Percentiles rank a stretch among this genome's conserved stretches.
Conservation (phyloP, 1,139 yeast genomes). For the Candida neerlandica region DNA sequence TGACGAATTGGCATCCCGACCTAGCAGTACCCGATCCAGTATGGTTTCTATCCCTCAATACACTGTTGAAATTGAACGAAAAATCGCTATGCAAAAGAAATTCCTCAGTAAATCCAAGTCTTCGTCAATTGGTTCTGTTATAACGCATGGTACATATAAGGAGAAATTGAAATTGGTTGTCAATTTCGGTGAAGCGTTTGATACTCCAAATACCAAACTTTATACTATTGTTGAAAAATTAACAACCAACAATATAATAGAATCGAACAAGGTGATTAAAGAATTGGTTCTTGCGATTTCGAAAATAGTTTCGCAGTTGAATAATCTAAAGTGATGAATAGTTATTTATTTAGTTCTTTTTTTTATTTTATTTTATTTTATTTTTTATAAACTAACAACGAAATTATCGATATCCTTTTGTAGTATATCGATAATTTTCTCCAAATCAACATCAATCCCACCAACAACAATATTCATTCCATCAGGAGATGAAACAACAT, state of each 20-base stretch:
- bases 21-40: constrained; percentile 28
- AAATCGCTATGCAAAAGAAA: constrained; percentile 14
- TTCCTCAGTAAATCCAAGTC: constrained; percentile 16
- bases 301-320: background rate
- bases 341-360: background rate
- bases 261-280: constrained; percentile 3
- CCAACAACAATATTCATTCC: constrained; percentile 28
- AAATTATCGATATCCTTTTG: constrained; percentile 15
- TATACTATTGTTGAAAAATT: background rate
- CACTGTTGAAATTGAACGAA: constrained; percentile 8
- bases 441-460: constrained; percentile 15
- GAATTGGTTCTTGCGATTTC: background rate
- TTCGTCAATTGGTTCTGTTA: constrained; percentile 28
- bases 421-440: constrained; percentile 12
- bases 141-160: constrained; percentile 36
- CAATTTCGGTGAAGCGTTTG: constrained; percentile 23
- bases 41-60: constrained; percentile 21
- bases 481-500: constrained; percentile 21
- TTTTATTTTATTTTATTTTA: no score
- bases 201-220: constrained; percentile 9
- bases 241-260: background rate
- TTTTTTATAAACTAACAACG: constrained; percentile 4
- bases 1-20: constrained; percentile 27
- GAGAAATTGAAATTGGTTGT: constrained; percentile 32
- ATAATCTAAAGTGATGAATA: background rate